A percentile compares a stretch with the other conserved stretches of the same genome.
These are phyloP conservation scores for Coniochaeta sp. DNA, from an alignment of 2,329 filamentous ascomycete genomes.

Conservation along the genomic window DNA sequence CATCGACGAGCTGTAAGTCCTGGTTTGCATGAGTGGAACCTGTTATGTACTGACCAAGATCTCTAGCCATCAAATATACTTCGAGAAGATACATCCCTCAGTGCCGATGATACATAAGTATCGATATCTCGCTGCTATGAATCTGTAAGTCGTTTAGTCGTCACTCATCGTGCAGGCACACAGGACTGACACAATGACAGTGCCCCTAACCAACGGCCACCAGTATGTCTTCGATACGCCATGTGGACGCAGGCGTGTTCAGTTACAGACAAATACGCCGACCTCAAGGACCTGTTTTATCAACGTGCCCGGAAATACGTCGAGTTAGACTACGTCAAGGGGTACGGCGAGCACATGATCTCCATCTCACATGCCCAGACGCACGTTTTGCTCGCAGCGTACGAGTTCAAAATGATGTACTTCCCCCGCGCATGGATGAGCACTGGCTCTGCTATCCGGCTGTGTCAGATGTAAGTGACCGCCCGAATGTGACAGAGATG, in stretches of 20 bases:
- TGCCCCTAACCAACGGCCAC: slow-evolving; percentile 77
- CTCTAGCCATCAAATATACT: slow-evolving; percentile 70
- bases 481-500: not conserved
- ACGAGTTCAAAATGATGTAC: slow-evolving; percentile 97
- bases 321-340: slow-evolving; percentile 83
- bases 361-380: slow-evolving; percentile 81
- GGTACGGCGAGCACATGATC: slow-evolving; percentile 83
- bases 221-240: slow-evolving; percentile 82
- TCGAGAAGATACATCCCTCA: slow-evolving; percentile 82
- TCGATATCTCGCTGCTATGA: slow-evolving; percentile 82
- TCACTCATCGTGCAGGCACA: not conserved
- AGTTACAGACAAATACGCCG: slow-evolving; percentile 71
- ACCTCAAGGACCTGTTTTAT: slow-evolving; percentile 84
- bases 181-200: slow-evolving; percentile 24
- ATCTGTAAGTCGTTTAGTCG: slow-evolving; percentile 46
- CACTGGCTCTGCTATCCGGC: slow-evolving; percentile 70
- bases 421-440: slow-evolving; percentile 96
- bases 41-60: slow-evolving; percentile 11
- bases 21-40: not conserved
- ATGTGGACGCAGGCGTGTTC: slow-evolving; percentile 95
- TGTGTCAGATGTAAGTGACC: slow-evolving; percentile 68
- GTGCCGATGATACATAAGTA: slow-evolving; percentile 84
- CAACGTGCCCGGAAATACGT: slow-evolving; percentile 82
- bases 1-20: slow-evolving; percentile 71
- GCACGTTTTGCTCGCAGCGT: slow-evolving; percentile 70